Conservation (phyloP, 495 filamentous ascomycete genomes). For the Achaetomiella virescens region DNA sequence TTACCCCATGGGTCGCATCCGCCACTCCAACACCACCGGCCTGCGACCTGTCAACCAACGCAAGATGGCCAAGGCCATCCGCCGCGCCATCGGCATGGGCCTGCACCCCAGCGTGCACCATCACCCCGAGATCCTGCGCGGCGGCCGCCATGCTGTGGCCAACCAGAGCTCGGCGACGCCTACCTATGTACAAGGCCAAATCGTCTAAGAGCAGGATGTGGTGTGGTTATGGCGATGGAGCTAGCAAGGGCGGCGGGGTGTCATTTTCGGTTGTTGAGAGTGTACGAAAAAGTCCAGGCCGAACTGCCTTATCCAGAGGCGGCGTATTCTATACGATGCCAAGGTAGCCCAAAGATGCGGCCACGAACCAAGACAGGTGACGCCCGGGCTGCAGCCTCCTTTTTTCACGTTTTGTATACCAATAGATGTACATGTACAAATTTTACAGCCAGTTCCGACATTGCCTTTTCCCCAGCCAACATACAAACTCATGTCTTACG, state of each 20-base stretch:
- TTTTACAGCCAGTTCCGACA: slow-evolving; percentile 10
- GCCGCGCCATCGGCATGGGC: slow-evolving; percentile 80
- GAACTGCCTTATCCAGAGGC: neutral
- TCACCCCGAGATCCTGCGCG: slow-evolving; percentile 76
- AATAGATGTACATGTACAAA: slow-evolving; percentile 11
- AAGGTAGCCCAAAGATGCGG: neutral
- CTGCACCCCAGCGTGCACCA: slow-evolving; percentile 87
- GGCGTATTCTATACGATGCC: neutral
- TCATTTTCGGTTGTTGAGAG: no score
- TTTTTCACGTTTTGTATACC: neutral
- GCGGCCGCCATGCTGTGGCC: neutral
- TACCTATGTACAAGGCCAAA: no score
- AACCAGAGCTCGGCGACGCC: no score
- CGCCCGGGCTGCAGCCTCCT: neutral
- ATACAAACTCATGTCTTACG: slow-evolving; percentile 21
- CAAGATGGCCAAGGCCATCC: slow-evolving; percentile 84
- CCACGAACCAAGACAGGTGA: no score
- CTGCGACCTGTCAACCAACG: slow-evolving; percentile 85
- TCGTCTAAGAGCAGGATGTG: slow-evolving; percentile 1
- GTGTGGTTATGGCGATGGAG: neutral
- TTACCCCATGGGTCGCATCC: slow-evolving; percentile 83
- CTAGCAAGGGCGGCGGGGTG: no score
- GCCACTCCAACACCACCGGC: slow-evolving; percentile 64
- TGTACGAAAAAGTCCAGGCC: no score
- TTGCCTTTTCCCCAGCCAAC: neutral